Evolutionary conservation across 176 grass and related monocot genomes (phyloP), one percentile per base, ranked within the genome.

Genomic region (Zoysia pacifica): DNA sequence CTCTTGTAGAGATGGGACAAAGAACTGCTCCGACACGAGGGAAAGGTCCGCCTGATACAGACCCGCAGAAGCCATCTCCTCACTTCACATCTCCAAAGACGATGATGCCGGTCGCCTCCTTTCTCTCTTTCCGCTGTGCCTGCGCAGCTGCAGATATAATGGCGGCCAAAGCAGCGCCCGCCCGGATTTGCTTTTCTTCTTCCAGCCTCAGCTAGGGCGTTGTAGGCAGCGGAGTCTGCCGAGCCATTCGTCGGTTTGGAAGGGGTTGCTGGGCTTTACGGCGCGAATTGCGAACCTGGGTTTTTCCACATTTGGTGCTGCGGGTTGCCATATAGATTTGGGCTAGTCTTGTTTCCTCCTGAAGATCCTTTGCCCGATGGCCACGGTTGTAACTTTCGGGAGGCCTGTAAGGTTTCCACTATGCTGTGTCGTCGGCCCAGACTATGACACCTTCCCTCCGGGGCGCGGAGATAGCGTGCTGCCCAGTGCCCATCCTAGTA

Each of bases 61-160:
- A 40, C 10, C 36, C 36, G 1, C 9, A 20, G 52, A 76, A 75
- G 65, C 53, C 48, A 42, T 38, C 42, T 12, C 50, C 14, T 65
- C 56, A 16, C 68, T 9, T 74, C 16, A 35, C 48, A 10, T 39
- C 48, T 54, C 51, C 7, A 78, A 48, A 63, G 74, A 71, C 14
- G 70, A 75, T 80, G 70, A 75, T 80, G 77, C 62, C 41, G 62
- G 43, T 36, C 50, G 69, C 16, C 6, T 6, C 64, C 70, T 72
- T 85, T 73, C 4, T 39, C 38, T 64, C 65, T 70, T 81, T 81
- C 39, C n/a, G 65, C 51, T 38, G 71, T 81, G 49, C 70, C 48
- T 11, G 36, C 59, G 7, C 59, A 73, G 45, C 36, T 43, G 84
- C 64, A 82, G 70, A 81, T 53, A 86, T 81, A 14, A 81, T 86